Conservation (phyloP, 192 early-diverging fungal genomes). For the Coemansia sp. region DNA sequence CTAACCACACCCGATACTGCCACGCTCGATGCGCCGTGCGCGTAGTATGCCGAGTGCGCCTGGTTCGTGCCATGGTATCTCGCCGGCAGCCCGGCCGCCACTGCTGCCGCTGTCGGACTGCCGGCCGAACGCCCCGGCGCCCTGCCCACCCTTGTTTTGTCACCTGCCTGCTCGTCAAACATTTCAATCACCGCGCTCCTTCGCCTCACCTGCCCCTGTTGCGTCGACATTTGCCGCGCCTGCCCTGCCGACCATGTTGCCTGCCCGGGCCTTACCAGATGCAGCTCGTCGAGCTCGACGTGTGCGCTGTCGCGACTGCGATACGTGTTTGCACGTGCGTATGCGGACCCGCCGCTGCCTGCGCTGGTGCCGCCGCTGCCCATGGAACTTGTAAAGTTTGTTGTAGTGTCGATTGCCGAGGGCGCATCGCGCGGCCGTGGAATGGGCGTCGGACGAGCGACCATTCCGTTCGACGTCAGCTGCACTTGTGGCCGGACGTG, state of each 20-base stretch:
- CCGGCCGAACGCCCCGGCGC: not conserved
- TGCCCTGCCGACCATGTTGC: constrained; percentile 9
- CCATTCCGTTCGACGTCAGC: constrained; percentile 33
- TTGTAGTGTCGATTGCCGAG: constrained; percentile 2
- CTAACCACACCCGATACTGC: not conserved
- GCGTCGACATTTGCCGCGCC: not conserved
- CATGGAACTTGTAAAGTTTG: not conserved
- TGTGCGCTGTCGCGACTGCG: constrained; percentile 46
- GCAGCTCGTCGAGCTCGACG: constrained; percentile 44
- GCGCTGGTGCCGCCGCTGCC: not conserved
- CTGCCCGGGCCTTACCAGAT: constrained; percentile 32
- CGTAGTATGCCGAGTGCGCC: constrained; percentile 46
- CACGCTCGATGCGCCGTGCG: constrained; percentile 26
- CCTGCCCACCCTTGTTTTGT: not conserved
- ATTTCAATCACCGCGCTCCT: not conserved
- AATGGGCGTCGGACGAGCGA: constrained; percentile 10
- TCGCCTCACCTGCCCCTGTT: constrained; percentile 7
- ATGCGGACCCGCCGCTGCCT: constrained; percentile 9
- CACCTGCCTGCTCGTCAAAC: not conserved
- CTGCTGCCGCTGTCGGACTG: constrained; percentile 2
- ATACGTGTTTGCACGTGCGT: constrained; percentile 11
- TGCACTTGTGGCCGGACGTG: constrained; percentile 21
- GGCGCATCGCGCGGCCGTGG: not conserved
- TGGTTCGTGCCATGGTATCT: constrained; percentile 49
- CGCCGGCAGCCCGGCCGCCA: constrained; percentile 15